Base-by-base conservation (phyloP, 1,139 yeast species). In the Torulaspora globosa region DNA sequence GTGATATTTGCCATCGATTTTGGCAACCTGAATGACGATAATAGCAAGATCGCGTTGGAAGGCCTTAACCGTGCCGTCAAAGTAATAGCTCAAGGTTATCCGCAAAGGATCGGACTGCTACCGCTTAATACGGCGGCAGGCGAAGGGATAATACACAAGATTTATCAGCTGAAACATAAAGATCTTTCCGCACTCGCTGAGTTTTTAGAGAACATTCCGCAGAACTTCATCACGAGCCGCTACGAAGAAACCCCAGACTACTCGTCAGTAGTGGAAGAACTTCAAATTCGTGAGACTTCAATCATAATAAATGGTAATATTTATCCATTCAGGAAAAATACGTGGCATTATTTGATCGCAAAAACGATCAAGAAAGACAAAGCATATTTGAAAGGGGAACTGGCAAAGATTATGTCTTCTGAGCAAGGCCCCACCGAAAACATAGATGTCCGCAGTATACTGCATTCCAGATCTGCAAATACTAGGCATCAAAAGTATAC, bases 51-150 rank as follows among this genome's bases (percentile, higher is more conserved):
- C 23, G 76, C 75, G 1, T 64, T 82, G 27, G 69, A 74, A 36
- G 72, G 80, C 3, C 62, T 80, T 34, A 60, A 81, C 0, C 72
- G 76, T 30, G 68, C 79, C 1, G 30, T 65, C 7, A 49, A 51
- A n/a, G 72, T 85, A 15, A 62, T 80, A 23, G 71, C 76, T 24
- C 73, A 78, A 34, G 80, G 80, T 0, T 72, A 85, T 14, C 89
- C 96, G 0, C 84, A 89, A 54, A 86, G 90, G 61, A 61, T 92
- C 46, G 98, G 97, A 3, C 52, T 92, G 1, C 68, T 92, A 21
- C 95, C 97, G 0, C 52, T 85, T 2, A 53, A 51, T 19, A 50
- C 55, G 4, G 52, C 52, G 2, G 34, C 56, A 33, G 54, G 53
- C 31, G 42, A 47, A 9, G 52, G 49, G 7, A 51, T 63, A 5